Percentiles rank a stretch among this genome's conserved stretches.
Conservation (phyloP, 371 early-diverging fungal species). For the Chytridium lagenaria region DNA sequence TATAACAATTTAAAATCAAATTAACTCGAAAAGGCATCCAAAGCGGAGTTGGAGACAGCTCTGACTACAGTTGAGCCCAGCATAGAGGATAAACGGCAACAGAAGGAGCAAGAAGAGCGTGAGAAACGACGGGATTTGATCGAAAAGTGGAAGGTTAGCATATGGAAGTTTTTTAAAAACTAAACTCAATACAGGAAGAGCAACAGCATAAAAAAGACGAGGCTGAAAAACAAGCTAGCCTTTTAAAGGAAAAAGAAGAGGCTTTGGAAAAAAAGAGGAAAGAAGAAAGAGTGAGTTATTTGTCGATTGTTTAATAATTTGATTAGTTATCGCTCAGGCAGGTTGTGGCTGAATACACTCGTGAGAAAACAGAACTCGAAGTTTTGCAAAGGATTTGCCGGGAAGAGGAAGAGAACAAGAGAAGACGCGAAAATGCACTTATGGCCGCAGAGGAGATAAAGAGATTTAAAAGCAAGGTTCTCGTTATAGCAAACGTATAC, state of each 20-base stretch:
- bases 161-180: background rate
- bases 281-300: slow-evolving; percentile 12
- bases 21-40: background rate
- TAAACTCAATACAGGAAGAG: slow-evolving; percentile 9
- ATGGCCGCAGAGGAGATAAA: slow-evolving; percentile 21
- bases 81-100: slow-evolving; percentile 6
- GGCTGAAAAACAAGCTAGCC: slow-evolving; percentile 5
- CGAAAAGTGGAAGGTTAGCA: slow-evolving; percentile 17
- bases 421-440: slow-evolving; percentile 12
- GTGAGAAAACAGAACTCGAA: slow-evolving; percentile 21
- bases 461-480: slow-evolving; percentile 27
- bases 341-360: slow-evolving; percentile 9
- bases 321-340: slow-evolving; percentile 14
- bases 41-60: background rate
- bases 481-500: background rate
- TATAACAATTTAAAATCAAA: background rate
- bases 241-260: slow-evolving; percentile 15
- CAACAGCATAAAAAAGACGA: slow-evolving; percentile 27
- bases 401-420: slow-evolving; percentile 25
- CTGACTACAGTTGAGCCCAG: background rate
- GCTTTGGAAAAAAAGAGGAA: background rate
- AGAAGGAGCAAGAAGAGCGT: slow-evolving; percentile 13
- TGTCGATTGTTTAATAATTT: background rate
- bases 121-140: background rate
- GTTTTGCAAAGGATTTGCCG: slow-evolving; percentile 14